Evolutionary conservation across 164 flowering plant species (phyloP).

Genomic region (Vitis amurensis): DNA sequence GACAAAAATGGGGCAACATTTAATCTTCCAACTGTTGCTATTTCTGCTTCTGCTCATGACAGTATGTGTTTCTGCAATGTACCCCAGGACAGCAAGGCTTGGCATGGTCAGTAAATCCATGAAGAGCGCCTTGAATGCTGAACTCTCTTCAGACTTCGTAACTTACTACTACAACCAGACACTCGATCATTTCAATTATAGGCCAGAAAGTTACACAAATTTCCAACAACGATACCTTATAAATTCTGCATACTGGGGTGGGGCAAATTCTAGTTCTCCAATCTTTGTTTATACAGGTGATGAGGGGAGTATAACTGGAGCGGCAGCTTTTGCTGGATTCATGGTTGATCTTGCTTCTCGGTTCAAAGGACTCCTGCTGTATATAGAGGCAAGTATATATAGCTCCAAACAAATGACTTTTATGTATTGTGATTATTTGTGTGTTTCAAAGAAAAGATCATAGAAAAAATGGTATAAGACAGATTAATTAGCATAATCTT

Average conservation of each 20-base stretch:
- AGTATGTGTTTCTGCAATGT: too few species aligned
- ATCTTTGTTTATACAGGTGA: slow-evolving; percentile 11
- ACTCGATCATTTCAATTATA: slow-evolving; percentile 13
- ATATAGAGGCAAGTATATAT: slow-evolving; percentile 6
- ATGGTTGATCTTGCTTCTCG: slow-evolving; percentile 5
- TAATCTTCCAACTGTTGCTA: too few species aligned
- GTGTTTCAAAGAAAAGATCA: neutral
- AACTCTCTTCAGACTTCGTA: neutral
- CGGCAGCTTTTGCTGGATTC: neutral
- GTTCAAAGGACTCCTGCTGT: slow-evolving; percentile 2
- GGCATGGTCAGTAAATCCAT: too few species aligned
- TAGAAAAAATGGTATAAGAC: too few species aligned
- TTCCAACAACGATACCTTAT: slow-evolving; percentile 6
- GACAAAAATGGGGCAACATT: too few species aligned
- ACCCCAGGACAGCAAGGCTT: too few species aligned
- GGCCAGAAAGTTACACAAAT: slow-evolving; percentile 3
- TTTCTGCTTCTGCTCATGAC: too few species aligned
- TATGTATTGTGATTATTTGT: neutral
- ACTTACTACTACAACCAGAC: slow-evolving; percentile 8
- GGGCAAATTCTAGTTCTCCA: neutral
- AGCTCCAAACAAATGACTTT: neutral
- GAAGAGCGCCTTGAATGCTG: neutral
- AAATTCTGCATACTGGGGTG: slow-evolving; percentile 12
- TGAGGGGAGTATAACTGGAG: neutral
- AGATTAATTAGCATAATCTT: too few species aligned